Evolutionary conservation across 768 basidiomycete genomes (phyloP).

Genomic region (Xanthoconium purpureum): DNA sequence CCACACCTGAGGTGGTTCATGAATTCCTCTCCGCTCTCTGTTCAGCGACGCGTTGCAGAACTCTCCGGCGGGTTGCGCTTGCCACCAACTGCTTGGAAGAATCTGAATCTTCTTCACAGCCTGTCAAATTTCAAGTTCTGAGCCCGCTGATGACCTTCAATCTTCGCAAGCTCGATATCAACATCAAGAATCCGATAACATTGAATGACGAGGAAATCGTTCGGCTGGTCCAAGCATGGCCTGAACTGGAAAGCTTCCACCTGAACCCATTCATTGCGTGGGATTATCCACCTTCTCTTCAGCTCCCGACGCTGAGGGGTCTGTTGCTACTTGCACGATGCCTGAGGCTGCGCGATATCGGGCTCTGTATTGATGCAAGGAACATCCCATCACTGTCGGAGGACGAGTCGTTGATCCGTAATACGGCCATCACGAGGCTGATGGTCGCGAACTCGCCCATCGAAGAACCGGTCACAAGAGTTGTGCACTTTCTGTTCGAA

Average conservation of each 20-base stretch:
- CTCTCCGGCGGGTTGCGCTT: not conserved
- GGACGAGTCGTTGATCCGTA: not conserved
- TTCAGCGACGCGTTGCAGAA: not conserved
- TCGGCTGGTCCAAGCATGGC: slow-evolving; percentile 1
- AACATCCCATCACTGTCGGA: not conserved
- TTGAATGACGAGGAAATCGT: not conserved
- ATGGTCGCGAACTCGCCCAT: slow-evolving; percentile 2
- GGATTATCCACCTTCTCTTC: not conserved
- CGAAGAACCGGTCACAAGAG: not conserved
- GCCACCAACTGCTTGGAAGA: not conserved
- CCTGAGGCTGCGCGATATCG: not conserved
- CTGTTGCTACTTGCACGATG: slow-evolving; percentile 2
- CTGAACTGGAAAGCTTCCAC: slow-evolving; percentile 1
- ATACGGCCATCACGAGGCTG: not conserved
- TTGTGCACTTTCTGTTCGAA: not conserved
- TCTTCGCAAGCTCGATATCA: not conserved
- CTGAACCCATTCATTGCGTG: not conserved
- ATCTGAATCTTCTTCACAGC: not conserved
- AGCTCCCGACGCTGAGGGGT: slow-evolving; percentile 1
- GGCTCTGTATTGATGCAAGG: slow-evolving; percentile 4
- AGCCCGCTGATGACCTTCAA: slow-evolving; percentile 2
- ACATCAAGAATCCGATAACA: not conserved
- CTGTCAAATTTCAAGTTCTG: not conserved
- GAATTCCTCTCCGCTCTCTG: slow-evolving; percentile 1
- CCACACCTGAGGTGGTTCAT: not conserved